phyloP scores from a whole-genome alignment of 805 yeast genomes.

The Naumovozyma castellii region DNA sequence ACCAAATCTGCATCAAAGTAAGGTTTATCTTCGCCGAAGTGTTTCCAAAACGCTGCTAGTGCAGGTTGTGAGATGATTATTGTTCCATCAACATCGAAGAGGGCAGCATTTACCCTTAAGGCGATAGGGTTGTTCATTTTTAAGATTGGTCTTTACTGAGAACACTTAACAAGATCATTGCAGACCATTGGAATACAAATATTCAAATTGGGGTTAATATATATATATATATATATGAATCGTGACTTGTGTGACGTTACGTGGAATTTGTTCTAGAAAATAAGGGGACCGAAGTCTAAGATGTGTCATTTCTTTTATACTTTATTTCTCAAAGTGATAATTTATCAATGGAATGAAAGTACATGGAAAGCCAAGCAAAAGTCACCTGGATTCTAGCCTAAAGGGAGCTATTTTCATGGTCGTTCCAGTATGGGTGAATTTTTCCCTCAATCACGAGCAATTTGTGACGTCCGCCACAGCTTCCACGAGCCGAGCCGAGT shows the following conservation, averaged over 20 bases:
- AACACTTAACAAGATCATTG: not conserved
- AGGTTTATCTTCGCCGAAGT: constrained; percentile 57
- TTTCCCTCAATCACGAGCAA: too few relatives aligned
- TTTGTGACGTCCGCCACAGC: not conserved
- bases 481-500: not conserved
- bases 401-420: too few relatives aligned
- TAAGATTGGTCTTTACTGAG: not conserved
- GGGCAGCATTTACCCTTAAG: constrained; percentile 37
- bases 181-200: not conserved
- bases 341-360: too few relatives aligned
- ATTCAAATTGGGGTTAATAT: too few relatives aligned
- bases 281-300: not conserved
- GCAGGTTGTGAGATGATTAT: constrained; percentile 76
- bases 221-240: too few relatives aligned
- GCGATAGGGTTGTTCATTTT: constrained; percentile 22
- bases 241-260: too few relatives aligned
- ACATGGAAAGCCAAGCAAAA: too few relatives aligned
- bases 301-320: too few relatives aligned
- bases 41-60: constrained; percentile 75
- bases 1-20: constrained; percentile 62
- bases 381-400: too few relatives aligned
- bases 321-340: too few relatives aligned
- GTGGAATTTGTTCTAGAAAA: too few relatives aligned
- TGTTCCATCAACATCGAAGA: constrained; percentile 84
- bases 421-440: too few relatives aligned